These are phyloP conservation scores for Ricinus communis DNA, from an alignment of 345 rosid genomes.

Conservation along the genomic window DNA sequence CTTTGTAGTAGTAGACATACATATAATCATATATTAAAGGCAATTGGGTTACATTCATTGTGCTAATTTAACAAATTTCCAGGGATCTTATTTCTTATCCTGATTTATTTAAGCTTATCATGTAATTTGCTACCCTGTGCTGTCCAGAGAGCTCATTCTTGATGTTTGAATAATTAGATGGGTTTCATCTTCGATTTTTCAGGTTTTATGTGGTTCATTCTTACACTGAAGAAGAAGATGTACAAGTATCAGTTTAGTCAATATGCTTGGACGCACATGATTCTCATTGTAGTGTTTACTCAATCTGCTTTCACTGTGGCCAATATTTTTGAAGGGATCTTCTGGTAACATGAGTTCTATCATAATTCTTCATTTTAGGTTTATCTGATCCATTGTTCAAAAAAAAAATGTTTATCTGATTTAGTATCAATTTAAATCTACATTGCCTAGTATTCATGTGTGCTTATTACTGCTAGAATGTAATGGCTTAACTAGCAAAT, in stretches of 20 bases:
- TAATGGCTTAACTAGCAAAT: not conserved
- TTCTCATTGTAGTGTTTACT: constrained; percentile 79
- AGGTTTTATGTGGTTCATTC: constrained; percentile 99
- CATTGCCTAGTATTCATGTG: not conserved
- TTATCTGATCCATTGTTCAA: no score
- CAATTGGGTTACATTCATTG: no score
- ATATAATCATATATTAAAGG: no score
- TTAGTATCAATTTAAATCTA: not conserved
- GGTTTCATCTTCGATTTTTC: constrained; percentile 11
- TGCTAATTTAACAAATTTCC: not conserved
- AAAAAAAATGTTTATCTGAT: constrained; percentile 1
- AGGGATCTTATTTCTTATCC: not conserved
- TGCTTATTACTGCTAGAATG: not conserved
- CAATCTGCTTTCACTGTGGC: constrained; percentile 95
- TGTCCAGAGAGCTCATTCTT: not conserved
- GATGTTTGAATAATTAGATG: not conserved
- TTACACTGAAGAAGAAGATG: constrained; percentile 88
- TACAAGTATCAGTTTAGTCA: constrained; percentile 99
- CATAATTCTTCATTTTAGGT: not conserved
- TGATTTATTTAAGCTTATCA: not conserved
- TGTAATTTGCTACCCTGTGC: not conserved
- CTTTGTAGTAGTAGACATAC: no score
- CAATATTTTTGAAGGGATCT: constrained; percentile 95
- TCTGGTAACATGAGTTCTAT: constrained; percentile 54
- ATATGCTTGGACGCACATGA: constrained; percentile 99